Percentiles rank a stretch among this genome's conserved stretches.
phyloP scores from a whole-genome alignment of 176 grass and related monocot genomes.

The Urochloa ruziziensis region DNA sequence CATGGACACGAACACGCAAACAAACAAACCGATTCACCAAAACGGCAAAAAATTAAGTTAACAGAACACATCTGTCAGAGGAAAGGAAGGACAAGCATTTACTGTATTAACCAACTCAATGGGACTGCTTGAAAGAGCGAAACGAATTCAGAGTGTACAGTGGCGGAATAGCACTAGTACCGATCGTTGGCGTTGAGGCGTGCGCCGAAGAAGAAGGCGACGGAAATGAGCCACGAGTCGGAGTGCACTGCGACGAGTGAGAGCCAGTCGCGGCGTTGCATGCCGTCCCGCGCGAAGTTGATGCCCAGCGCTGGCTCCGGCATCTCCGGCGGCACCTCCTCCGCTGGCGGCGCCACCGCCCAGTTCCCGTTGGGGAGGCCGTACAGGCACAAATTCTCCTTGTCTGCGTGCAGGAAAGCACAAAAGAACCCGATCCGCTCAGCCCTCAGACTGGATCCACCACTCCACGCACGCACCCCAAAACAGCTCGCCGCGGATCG shows the following conservation, averaged over 20 bases:
- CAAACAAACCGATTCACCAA: constrained; percentile 24
- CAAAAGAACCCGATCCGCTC: background rate
- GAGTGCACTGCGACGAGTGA: constrained; percentile 76
- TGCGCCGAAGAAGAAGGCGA: constrained; percentile 68
- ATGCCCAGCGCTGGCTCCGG: constrained; percentile 78
- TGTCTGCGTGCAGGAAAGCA: constrained; percentile 37
- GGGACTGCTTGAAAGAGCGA: background rate
- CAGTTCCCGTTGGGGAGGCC: constrained; percentile 56
- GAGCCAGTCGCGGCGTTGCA: constrained; percentile 71
- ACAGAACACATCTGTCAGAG: constrained; percentile 4
- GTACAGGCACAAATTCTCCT: constrained; percentile 73
- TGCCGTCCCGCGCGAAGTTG: constrained; percentile 79
- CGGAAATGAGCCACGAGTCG: constrained; percentile 78
- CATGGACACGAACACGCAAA: constrained; percentile 29
- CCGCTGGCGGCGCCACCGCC: constrained; percentile 63
- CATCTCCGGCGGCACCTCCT: constrained; percentile 79
- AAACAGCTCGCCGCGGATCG: constrained; percentile 12
- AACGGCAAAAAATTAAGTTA: constrained; percentile 17
- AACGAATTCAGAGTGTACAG: background rate
- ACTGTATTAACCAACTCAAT: background rate
- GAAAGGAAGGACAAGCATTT: background rate
- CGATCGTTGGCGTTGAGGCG: constrained; percentile 64
- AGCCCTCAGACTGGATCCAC: constrained; percentile 28
- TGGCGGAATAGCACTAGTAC: constrained; percentile 5
- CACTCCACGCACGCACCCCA: background rate